phyloP scores from a whole-genome alignment of 345 rosid genomes.

The Camelina neglecta region DNA sequence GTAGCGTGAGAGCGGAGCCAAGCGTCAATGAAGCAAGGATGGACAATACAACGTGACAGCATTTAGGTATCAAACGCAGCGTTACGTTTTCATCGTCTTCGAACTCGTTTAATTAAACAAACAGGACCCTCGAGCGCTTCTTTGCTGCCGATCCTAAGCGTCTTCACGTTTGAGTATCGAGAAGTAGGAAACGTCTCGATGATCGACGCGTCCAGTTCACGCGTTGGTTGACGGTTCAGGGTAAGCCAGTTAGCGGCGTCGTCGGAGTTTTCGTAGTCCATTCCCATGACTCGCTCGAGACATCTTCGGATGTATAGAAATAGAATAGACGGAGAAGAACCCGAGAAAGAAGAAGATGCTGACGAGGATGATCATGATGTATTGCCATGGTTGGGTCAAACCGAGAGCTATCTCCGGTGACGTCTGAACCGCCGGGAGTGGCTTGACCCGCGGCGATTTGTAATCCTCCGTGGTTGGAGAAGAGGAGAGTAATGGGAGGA shows the following conservation, averaged over 20 bases:
- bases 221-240: constrained; percentile 39
- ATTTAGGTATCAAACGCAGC: constrained; percentile 85
- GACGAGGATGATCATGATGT: constrained; percentile 64
- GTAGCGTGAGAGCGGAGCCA: constrained; percentile 78
- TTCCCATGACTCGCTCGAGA: constrained; percentile 41
- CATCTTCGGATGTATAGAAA: constrained; percentile 52
- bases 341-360: constrained; percentile 66
- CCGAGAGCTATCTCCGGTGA: neutral
- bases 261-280: constrained; percentile 2
- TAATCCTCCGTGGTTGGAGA: constrained; percentile 14
- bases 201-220: constrained; percentile 66
- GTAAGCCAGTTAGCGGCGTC: constrained; percentile 38
- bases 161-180: constrained; percentile 66
- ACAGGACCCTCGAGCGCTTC: constrained; percentile 80
- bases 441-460: constrained; percentile 34
- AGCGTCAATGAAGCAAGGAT: constrained; percentile 73
- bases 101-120: constrained; percentile 72
- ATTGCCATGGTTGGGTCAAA: constrained; percentile 70
- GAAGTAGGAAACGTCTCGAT: constrained; percentile 73
- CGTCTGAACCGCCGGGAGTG: constrained; percentile 28
- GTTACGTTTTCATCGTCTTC: constrained; percentile 60
- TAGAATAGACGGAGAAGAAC: constrained; percentile 63
- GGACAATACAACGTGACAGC: constrained; percentile 73
- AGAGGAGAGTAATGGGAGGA: neutral
- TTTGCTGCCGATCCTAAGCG: constrained; percentile 58